Evolutionary conservation across 2,329 filamentous ascomycete genomes (phyloP), one percentile per base, ranked within the genome.

Genomic region (Aspergillus spinulosporus): DNA sequence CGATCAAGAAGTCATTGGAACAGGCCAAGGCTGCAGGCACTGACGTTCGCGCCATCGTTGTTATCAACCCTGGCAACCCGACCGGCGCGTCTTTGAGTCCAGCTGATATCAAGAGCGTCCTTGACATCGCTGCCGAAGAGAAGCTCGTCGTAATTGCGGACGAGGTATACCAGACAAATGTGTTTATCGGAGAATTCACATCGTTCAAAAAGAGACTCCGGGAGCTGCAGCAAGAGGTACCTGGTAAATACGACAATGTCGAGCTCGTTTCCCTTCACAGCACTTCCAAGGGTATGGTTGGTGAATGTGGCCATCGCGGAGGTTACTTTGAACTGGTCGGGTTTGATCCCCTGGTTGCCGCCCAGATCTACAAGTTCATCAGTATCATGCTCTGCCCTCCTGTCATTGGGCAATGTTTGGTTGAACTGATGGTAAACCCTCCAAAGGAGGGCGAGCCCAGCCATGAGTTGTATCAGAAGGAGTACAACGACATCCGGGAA

Each of bases 141-240:
- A 85, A 88, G 66, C 83, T 99, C 28, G 92, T 97, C 54, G 81
- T 97, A 63, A 84, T 99, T 68, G 94, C 94, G 51, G 94, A 99
- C 70, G 94, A 99, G 76, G 94, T 99, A 37, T 99, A 99, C 84
- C 94, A 99, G 79, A 97, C 94, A 71, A 99, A 99, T 76, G 89
- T 99, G 66, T 99, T 99, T 78, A 80, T 89, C 60, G 94, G 94
- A 74, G 83, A 93, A 73, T 99, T 99, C 81, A 86, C 90, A 78
- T 95, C 90, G 69, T 97, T 99, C 87, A 97, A 97, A 80, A 86
- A 89, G 67, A 86, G 88, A 39, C 84, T 99, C 49, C 85, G 92
- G 61, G 71, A 88, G 65, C 79, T 97, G 68, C 93, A 97, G 75
- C 81, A 88, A 73, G 78, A 88, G 70, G 76, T 81, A 44, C 84